Percentiles rank a stretch among this genome's conserved stretches.
phyloP scores from a whole-genome alignment of 2,329 filamentous ascomycete genomes.

The Pseudopithomyces maydicus region DNA sequence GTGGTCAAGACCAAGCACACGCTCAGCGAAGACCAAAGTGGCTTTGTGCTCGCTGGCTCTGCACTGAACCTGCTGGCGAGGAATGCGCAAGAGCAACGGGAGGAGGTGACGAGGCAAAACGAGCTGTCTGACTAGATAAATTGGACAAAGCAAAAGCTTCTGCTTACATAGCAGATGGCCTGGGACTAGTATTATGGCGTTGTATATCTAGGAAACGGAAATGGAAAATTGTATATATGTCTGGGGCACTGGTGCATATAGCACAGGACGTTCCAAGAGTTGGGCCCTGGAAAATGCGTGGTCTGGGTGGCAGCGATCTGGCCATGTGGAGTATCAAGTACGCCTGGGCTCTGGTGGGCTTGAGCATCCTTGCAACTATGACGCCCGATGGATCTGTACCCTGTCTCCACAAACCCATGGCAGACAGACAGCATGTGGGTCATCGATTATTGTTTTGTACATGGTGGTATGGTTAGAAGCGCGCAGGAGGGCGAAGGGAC shows the following conservation, averaged over 20 bases:
- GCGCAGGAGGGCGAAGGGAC: too few species aligned
- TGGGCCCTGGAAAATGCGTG: too few species aligned
- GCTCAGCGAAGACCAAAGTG: conserved; percentile 86
- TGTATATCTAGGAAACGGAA: background rate
- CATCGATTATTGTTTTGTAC: too few species aligned
- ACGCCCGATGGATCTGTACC: background rate
- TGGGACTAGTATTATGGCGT: background rate
- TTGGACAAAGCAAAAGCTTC: conserved; percentile 3
- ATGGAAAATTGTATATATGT: background rate
- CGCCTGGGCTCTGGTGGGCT: background rate
- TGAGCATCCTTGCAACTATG: background rate
- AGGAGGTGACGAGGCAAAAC: conserved; percentile 42
- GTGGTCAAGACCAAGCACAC: conserved; percentile 82
- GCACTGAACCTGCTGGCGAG: conserved; percentile 86
- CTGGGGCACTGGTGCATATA: background rate
- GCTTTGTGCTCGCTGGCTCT: conserved; percentile 90
- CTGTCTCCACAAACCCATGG: background rate
- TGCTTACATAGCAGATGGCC: background rate
- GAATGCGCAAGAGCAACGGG: conserved; percentile 53
- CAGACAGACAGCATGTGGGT: too few species aligned
- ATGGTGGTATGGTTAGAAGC: too few species aligned
- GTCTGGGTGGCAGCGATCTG: too few species aligned
- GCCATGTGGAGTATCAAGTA: background rate
- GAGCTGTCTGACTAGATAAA: conserved; percentile 45
- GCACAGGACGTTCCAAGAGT: too few species aligned